Evolutionary conservation across 495 filamentous ascomycete species (phyloP), one percentile per base, ranked within the genome.

Genomic region (Neurospora sp.): DNA sequence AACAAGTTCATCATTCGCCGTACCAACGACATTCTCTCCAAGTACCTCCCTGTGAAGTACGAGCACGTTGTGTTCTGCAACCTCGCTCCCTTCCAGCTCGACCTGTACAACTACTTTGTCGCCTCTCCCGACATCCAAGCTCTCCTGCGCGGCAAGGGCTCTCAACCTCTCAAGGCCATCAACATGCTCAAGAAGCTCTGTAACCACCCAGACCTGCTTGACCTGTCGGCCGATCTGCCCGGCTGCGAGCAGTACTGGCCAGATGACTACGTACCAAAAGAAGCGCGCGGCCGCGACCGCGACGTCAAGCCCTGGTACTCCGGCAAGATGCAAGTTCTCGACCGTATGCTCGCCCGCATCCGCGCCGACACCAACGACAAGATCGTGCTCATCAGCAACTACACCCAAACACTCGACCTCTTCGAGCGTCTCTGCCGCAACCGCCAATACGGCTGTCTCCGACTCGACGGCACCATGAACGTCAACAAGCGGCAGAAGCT

Each of bases 41-140:
- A 99, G 80, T 99, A 99, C 82, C 87, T 99, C 69, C 96, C 96
- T 3, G 89, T 98, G 83, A 99, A 99, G 83, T 99, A 99, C 83
- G 96, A 99, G 78, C 96, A 99, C 82, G 96, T 99, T 39, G 96
- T 99, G n/a, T 99, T 99, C 85, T 99, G 96, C 86, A 97, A 96
- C 77, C 87, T 97, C 40, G 91, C 94, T 31, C 90, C 92, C 0
- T 98, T 99, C 83, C 96, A 99, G 80, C 84, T 94, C 62, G 92
- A 91, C 74, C 85, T 99, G 8, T 99, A 99, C 83, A 97, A 96
- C 76, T 91, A 97, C 81, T 99, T 99, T 83, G 93, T 99, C 81
- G 90, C 93, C 69, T 97, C 94, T 70, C 96, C 96, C 0, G 94
- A 97, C 71, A 98, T 99, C 81, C 93, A 94, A 79, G 93, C 91